Evolutionary conservation across 2,329 filamentous ascomycete species (phyloP), one percentile per base, ranked within the genome.

Genomic region (Trichoderma sp.): DNA sequence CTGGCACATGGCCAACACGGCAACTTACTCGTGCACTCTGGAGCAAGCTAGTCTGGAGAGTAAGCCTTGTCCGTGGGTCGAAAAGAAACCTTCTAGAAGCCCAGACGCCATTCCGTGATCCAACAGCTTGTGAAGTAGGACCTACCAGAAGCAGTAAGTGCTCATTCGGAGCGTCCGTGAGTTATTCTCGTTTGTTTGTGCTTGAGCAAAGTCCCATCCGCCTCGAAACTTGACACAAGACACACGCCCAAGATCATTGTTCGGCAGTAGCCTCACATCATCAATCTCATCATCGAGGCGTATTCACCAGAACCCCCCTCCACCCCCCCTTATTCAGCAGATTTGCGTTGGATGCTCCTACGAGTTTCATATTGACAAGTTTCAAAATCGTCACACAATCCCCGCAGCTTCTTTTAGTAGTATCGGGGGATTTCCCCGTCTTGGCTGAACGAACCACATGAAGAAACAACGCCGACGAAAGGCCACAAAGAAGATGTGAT

Each of bases 81-180:
- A 54, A 62, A n/a, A 39, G 59, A 62, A 62, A 24, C 19, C 39
- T 62, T 62, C 59, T 54, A 62, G 59, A 62, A 62, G 48, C 48
- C 48, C 21, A 3, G 34, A 34, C 54, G 39, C 44, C 59, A 62
- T 45, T 45, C 7, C 30, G 5, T 41, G 57, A 39, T 39, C 34
- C 34, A 10, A 14, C 34, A 51, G 43, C 56, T 58, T 58, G 30
- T 41, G 12, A 39, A 7, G 28, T n/a, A 39, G 28, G 34, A 43
- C 48, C 52, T 62, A 41, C 59, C 59, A 10, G 26, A 54, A 62
- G 30, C n/a, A 62, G 59, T 26, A 54, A 62, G 51, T 26, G 47
- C 12, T 39, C 21, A 24, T 44, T 39, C 59, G 59, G 30, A 21
- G 48, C 39, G 59, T 62, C 59, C 59, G 59, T 39, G 15, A 19